Percentiles rank a stretch among this genome's conserved stretches.
phyloP scores from a whole-genome alignment of 257 asterid species.

The Eucommia ulmoides region DNA sequence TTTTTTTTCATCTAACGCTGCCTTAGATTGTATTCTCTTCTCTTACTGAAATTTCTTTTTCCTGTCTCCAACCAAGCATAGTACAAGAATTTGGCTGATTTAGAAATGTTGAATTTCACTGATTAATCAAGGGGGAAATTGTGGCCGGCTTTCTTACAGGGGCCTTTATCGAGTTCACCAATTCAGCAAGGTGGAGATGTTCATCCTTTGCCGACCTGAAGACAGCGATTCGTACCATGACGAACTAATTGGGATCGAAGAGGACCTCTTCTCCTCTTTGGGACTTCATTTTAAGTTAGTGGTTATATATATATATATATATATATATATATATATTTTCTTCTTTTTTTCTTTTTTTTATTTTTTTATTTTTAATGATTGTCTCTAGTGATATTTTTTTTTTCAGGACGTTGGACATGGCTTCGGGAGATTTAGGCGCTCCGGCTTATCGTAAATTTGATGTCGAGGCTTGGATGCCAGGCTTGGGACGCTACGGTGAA shows the following conservation, averaged over 20 bases:
- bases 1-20: no score
- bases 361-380: background rate
- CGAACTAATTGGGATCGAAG: conserved; percentile 74
- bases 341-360: background rate
- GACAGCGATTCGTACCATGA: conserved; percentile 69
- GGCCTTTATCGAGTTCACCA: conserved; percentile 97
- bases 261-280: conserved; percentile 62
- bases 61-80: no score
- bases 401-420: conserved; percentile 84
- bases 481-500: conserved; percentile 92
- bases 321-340: no score
- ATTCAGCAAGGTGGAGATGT: conserved; percentile 99
- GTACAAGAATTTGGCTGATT: no score
- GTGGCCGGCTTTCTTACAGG: no score
- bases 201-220: conserved; percentile 76
- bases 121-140: no score
- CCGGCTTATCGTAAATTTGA: conserved; percentile 97
- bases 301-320: background rate
- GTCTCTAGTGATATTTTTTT: background rate
- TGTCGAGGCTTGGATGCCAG: conserved; percentile 99
- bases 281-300: conserved; percentile 89
- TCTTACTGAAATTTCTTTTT: no score
- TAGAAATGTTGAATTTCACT: no score
- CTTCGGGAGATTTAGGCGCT: conserved; percentile 91
- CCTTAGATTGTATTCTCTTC: no score